Conservation (phyloP, 129 eudicot genomes). For the Pittosporum tobira region DNA sequence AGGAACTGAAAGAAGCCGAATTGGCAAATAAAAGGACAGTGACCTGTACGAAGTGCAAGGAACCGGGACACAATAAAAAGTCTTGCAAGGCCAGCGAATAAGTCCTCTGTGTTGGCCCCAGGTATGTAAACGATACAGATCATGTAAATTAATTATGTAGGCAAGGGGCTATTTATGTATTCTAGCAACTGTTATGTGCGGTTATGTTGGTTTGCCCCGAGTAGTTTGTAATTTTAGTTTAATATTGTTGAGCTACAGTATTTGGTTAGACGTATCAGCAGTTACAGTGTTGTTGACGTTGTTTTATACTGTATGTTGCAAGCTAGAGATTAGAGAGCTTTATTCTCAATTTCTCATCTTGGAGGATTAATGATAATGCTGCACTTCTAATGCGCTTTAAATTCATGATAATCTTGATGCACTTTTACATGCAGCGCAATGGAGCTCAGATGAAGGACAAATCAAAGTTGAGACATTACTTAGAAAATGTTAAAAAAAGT, state of each 20-base stretch:
- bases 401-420: too few relatives aligned
- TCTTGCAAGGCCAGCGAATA: slow-evolving; percentile 39
- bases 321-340: too few relatives aligned
- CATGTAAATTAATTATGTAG: background rate
- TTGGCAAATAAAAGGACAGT: slow-evolving; percentile 57
- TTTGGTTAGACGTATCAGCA: background rate
- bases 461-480: too few relatives aligned
- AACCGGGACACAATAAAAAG: slow-evolving; percentile 70
- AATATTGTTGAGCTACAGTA: background rate
- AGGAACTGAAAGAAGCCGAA: slow-evolving; percentile 43
- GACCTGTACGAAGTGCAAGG: slow-evolving; percentile 67
- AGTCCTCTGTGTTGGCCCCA: background rate
- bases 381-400: too few relatives aligned
- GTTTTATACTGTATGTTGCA: too few relatives aligned
- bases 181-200: background rate
- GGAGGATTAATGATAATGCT: too few relatives aligned
- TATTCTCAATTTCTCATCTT: too few relatives aligned
- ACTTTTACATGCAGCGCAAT: too few relatives aligned
- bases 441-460: too few relatives aligned
- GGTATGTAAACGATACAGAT: background rate
- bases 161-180: background rate
- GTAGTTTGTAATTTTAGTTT: too few relatives aligned
- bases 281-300: background rate
- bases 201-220: background rate
- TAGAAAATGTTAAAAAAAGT: too few relatives aligned